Base-by-base conservation (phyloP, 331 rosid species). In the Arachis monticola region DNA sequence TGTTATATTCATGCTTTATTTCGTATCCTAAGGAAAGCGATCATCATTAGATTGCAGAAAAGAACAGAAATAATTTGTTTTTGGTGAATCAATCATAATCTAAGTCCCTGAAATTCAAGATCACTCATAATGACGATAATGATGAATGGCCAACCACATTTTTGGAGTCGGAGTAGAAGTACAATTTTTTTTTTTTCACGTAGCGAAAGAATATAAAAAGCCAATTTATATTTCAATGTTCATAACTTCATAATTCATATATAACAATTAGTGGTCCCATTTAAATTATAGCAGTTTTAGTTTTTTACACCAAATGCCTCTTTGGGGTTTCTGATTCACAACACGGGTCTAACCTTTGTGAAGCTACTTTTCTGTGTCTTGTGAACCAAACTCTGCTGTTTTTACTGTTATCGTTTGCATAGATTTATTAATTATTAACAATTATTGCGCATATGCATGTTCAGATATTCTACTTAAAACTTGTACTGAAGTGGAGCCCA, bases 71-170 rank as follows among this genome's bases (percentile, higher is more conserved):
- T 62, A 10, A 38, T 62, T 62, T 11, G 50, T 62, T 62, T 11
- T 62, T 40, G 30, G 9, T 2, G 31, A 17, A 40, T 62, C 50
- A 62, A 40, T 62, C 67, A 62, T 40, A 38, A 2, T 38, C 41
- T 30, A 62, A 40, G 10, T 40, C 67, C 31, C 50, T 3, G 46
- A 62, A 62, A 17, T 13, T 48, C 46, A 67, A 48, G 59, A 48
- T 30, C 10, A 67, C 48, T 50, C 72, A 48, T 46, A 48, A 10
- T 65, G 11, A 65, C n/a, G 9, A 67, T 30, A 22, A 67, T 30
- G 60, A 48, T 47, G 60, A 27, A 22, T 67, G 27, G 72, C 44
- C 58, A 67, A 47, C 44, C n/a, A 3, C 58, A 48, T 67, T 67
- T 30, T 1, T 27, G 53, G 42, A n/a, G 32, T 27, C 30, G 30